Conservation (phyloP, 768 basidiomycete species). For the Termitomyces sp. region DNA sequence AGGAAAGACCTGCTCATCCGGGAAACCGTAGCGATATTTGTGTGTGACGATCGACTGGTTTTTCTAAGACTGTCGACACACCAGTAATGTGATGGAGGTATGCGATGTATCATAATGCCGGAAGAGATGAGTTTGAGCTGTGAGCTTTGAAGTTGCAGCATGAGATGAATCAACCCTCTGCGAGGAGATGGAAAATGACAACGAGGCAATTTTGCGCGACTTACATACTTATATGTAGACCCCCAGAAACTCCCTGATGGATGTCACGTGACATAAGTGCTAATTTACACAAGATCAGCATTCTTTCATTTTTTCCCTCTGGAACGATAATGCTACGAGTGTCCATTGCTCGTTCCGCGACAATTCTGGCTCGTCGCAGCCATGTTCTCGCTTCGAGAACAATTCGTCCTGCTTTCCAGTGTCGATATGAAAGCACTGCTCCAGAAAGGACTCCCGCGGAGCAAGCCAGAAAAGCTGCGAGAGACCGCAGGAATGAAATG, state of each 20-base stretch:
- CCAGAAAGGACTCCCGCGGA: conserved; percentile 23
- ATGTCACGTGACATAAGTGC: neutral
- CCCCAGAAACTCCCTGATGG: neutral
- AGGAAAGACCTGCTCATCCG: neutral
- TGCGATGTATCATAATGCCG: neutral
- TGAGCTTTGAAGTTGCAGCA: neutral
- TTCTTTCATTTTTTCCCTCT: neutral
- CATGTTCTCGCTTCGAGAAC: conserved; percentile 6
- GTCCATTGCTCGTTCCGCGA: conserved; percentile 18
- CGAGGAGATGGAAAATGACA: neutral
- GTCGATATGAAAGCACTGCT: conserved; percentile 15
- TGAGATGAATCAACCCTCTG: neutral
- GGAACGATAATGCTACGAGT: conserved; percentile 22
- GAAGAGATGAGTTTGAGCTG: neutral
- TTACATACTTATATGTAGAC: neutral
- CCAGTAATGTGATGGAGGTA: neutral
- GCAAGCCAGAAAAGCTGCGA: conserved; percentile 25
- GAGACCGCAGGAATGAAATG: conserved; percentile 31
- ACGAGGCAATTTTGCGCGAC: neutral
- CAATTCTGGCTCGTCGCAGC: conserved; percentile 12
- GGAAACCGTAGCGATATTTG: neutral
- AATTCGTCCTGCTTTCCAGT: conserved; percentile 2
- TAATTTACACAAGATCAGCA: no score
- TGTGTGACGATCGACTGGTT: neutral
- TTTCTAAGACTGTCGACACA: neutral